Conservation (phyloP, 2,329 filamentous ascomycete species). For the Chrysoporthe cubensis region DNA sequence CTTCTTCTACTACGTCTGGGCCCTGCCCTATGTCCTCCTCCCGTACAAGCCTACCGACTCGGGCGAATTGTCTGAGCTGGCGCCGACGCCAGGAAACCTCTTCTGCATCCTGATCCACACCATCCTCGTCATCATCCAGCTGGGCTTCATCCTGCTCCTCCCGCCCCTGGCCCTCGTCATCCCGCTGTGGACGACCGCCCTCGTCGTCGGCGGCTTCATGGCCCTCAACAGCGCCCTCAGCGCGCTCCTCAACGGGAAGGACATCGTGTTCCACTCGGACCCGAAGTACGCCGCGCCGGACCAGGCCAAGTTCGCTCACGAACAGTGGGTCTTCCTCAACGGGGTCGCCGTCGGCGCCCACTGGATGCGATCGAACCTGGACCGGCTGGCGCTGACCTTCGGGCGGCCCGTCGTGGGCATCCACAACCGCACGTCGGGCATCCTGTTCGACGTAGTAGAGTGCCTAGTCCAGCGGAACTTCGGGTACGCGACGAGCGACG, state of each 20-base stretch:
- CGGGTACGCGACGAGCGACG: conserved; percentile 70
- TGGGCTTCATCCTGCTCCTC: conserved; percentile 62
- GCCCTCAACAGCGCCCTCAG: conserved; percentile 56
- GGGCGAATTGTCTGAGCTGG: conserved; percentile 65
- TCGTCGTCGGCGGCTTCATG: conserved; percentile 49
- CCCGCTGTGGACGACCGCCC: conserved; percentile 52
- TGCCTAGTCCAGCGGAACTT: conserved; percentile 79
- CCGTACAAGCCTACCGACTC: conserved; percentile 59
- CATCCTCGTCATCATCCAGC: conserved; percentile 62
- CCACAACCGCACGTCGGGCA: conserved; percentile 75
- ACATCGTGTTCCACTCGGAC: conserved; percentile 55
- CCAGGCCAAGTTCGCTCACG: conserved; percentile 51
- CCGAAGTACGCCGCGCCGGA: conserved; percentile 56
- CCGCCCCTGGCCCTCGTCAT: conserved; percentile 51
- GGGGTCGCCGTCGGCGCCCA: conserved; percentile 67
- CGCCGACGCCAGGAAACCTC: conserved; percentile 60
- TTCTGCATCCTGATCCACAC: conserved; percentile 61
- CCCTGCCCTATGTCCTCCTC: conserved; percentile 63
- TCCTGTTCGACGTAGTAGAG: conserved; percentile 77
- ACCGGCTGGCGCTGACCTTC: conserved; percentile 74
- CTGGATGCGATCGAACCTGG: conserved; percentile 72
- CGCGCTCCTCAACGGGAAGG: conserved; percentile 55
- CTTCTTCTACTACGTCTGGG: conserved; percentile 59
- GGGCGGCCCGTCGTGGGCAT: conserved; percentile 72
- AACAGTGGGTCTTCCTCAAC: conserved; percentile 82